These are phyloP conservation scores for Colletotrichum echinochloae DNA, from an alignment of 2,329 filamentous ascomycete species.

Conservation along the genomic window DNA sequence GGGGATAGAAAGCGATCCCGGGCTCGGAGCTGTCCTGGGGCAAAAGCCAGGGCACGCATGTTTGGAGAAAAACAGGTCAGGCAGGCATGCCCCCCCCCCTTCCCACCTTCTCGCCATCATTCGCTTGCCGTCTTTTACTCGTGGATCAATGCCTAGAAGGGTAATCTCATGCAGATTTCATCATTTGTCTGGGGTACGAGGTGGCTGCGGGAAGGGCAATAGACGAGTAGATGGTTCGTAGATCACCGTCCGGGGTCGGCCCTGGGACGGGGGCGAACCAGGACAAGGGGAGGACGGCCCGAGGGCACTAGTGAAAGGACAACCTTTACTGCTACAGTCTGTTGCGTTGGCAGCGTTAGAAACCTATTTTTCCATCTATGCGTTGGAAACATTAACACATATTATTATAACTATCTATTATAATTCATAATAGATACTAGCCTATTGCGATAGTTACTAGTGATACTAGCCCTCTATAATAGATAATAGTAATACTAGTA, in stretches of 20 bases:
- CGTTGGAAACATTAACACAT: too few relatives aligned
- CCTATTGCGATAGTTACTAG: too few relatives aligned
- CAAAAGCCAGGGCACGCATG: constrained; percentile 34
- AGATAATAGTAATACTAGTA: too few relatives aligned
- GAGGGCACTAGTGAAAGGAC: constrained; percentile 20
- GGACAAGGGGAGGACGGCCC: constrained; percentile 1
- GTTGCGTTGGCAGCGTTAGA: too few relatives aligned
- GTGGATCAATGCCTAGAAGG: constrained; percentile 25
- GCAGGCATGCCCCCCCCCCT: constrained; percentile 2
- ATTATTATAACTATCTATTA: too few relatives aligned
- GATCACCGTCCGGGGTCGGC: constrained; percentile 6
- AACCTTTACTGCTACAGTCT: too few relatives aligned
- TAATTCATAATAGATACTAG: too few relatives aligned
- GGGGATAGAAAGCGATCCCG: constrained; percentile 1
- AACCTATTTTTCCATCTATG: too few relatives aligned
- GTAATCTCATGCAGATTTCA: constrained; percentile 25
- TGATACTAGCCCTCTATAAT: too few relatives aligned
- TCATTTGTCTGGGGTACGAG: constrained; percentile 23
- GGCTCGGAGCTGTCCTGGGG: constrained; percentile 11
- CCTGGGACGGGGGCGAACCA: neutral
- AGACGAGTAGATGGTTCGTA: constrained; percentile 4
- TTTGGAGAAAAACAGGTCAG: constrained; percentile 25
- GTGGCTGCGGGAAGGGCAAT: neutral
- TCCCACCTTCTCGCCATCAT: neutral
- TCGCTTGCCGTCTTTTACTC: neutral